Evolutionary conservation across 768 basidiomycete genomes (phyloP), one percentile per base, ranked within the genome.

Genomic region (Suillus weaverae): DNA sequence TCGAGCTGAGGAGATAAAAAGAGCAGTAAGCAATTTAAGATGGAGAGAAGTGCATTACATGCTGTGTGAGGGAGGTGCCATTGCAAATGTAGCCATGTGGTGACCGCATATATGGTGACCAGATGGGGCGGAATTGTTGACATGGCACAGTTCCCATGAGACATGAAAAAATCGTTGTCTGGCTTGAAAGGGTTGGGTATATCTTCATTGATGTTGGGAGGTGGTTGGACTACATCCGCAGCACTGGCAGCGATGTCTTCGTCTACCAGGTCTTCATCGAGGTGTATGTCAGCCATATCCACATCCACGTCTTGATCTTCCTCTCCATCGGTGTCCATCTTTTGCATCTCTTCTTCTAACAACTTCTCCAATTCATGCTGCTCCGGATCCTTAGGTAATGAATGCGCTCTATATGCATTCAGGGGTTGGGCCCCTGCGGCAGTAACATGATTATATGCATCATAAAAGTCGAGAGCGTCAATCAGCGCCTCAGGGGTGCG

Each of bases 31-130:
- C 73, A 57, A 0, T 36, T 53, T 14, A 74, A 30, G 9, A 69
- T 64, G 0, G 60, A 61, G 1, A 74, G 44, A 5, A 74, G 57
- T 0, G 70, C 70, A 56, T 65, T 73, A 41, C 74, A 74, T 33
- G 71, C 72, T 5, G 67, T 64, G 41, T 70, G 70, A 6, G 74
- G 67, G 2, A 76, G 67, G 32, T 73, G 71, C 66, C 66, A 76
- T 35, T 71, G 68, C 0, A 68, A 5, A 61, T 76, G 73, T 4
- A 76, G 73, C 74, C 74, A 76, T 2, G 67, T 51, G 4, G 70
- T 69, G 2, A 72, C 33, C 9, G 70, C 26, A 56, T 76, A 76
- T 26, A 74, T 64, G 1, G 69, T 9, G 56, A 71, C 69, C 0
- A 73, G 64, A n/a, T 71, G 67, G 0, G 36, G 14, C 65, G 33